A percentile compares a stretch with the other conserved stretches of the same genome.
phyloP scores from a whole-genome alignment of 495 filamentous ascomycete species.

The Bryoglossum gracile region DNA sequence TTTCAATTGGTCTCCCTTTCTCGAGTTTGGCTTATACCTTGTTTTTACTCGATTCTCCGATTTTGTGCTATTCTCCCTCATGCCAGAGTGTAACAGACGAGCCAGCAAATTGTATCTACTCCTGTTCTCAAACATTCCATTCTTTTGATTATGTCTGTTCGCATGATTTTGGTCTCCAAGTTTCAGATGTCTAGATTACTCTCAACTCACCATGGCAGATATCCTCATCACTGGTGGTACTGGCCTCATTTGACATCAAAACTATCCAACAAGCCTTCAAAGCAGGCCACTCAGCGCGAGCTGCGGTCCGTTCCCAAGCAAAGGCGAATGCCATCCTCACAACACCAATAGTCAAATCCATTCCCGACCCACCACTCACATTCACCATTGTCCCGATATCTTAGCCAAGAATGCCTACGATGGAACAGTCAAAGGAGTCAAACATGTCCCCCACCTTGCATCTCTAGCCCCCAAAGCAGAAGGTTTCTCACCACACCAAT shows the following conservation, averaged over 20 bases:
- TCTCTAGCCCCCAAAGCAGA: conserved; percentile 32
- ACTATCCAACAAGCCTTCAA: conserved; percentile 31
- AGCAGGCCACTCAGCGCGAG: conserved; percentile 37
- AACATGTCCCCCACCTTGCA: conserved; percentile 46
- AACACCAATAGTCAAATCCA: conserved; percentile 24
- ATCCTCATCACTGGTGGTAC: conserved; percentile 27
- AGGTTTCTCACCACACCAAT: conserved; percentile 9
- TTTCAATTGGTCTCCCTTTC: too few relatives aligned
- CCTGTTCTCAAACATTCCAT: too few relatives aligned
- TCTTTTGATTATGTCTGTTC: too few relatives aligned
- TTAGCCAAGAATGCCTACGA: conserved; percentile 36
- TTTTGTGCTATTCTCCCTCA: too few relatives aligned
- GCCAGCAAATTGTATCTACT: too few relatives aligned
- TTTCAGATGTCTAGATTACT: too few relatives aligned
- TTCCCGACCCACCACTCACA: conserved; percentile 28
- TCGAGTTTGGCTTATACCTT: too few relatives aligned
- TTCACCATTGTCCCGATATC: conserved; percentile 44
- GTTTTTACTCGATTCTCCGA: too few relatives aligned
- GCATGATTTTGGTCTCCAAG: too few relatives aligned
- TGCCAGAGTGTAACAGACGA: too few relatives aligned
- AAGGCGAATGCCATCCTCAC: conserved; percentile 26
- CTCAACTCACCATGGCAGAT: too few relatives aligned
- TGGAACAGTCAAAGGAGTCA: conserved; percentile 37
- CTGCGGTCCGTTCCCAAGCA: conserved; percentile 36
- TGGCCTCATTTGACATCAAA: conserved; percentile 18